phyloP scores from a whole-genome alignment of 1,284 basidiomycete species.

The Coniferiporia sulphurascens region DNA sequence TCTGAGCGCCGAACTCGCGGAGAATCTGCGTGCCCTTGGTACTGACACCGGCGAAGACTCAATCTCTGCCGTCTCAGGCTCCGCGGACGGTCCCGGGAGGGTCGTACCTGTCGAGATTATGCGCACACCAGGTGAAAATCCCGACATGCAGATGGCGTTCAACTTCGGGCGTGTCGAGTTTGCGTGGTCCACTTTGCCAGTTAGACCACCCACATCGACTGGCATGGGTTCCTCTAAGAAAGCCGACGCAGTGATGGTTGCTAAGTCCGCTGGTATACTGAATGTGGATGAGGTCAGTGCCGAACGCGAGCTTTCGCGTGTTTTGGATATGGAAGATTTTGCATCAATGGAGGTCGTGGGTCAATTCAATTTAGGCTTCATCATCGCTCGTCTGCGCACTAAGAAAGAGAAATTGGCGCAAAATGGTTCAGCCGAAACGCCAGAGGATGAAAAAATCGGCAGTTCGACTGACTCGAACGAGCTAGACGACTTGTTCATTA shows the following conservation, averaged over 20 bases:
- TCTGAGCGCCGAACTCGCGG: slow-evolving; percentile 13
- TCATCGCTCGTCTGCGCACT: slow-evolving; percentile 70
- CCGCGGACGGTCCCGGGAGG: slow-evolving; percentile 21
- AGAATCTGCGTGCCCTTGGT: neutral
- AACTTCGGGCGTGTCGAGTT: slow-evolving; percentile 29
- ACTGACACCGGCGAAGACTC: slow-evolving; percentile 4
- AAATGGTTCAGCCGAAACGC: slow-evolving; percentile 13
- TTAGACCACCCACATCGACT: neutral
- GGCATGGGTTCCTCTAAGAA: neutral
- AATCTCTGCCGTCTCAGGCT: neutral
- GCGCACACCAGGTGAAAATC: slow-evolving; percentile 29
- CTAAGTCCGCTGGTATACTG: slow-evolving; percentile 36
- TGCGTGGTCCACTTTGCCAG: neutral
- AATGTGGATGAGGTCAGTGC: slow-evolving; percentile 58
- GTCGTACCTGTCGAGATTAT: slow-evolving; percentile 40
- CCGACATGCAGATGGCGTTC: slow-evolving; percentile 41
- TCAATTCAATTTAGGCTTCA: slow-evolving; percentile 97
- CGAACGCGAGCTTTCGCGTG: slow-evolving; percentile 72
- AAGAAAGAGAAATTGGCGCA: neutral
- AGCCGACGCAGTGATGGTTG: slow-evolving; percentile 32
- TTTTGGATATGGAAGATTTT: slow-evolving; percentile 90
- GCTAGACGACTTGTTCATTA: slow-evolving; percentile 88
- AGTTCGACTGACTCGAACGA: neutral
- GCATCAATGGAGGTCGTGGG: slow-evolving; percentile 80
- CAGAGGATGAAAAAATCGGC: neutral